A percentile compares a stretch with the other conserved stretches of the same genome.
Evolutionary conservation across 2,329 filamentous ascomycete genomes (phyloP).

Genomic region (Aspergillus sojae): DNA sequence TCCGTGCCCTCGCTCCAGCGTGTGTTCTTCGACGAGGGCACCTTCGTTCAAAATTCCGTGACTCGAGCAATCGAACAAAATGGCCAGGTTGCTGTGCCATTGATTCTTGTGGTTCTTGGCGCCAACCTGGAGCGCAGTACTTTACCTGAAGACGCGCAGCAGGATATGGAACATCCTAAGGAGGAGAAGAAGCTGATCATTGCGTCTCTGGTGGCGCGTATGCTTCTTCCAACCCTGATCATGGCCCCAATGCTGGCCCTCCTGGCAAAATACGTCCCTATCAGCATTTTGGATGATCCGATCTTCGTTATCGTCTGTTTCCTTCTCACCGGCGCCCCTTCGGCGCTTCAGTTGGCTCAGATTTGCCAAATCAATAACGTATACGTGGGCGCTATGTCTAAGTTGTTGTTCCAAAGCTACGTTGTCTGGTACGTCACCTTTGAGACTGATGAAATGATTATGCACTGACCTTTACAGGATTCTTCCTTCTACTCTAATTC

Average conservation of each 20-base stretch:
- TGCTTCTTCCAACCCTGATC: constrained; percentile 86
- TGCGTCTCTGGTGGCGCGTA: constrained; percentile 82
- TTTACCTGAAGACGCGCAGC: constrained; percentile 65
- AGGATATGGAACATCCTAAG: constrained; percentile 69
- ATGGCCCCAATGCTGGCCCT: constrained; percentile 90
- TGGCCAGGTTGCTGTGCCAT: constrained; percentile 86
- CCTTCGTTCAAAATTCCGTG: constrained; percentile 90
- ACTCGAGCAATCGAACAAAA: constrained; percentile 84
- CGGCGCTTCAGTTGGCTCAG: constrained; percentile 90
- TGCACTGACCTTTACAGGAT: constrained; percentile 62
- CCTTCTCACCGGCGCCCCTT: constrained; percentile 89
- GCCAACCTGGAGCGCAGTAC: constrained; percentile 94
- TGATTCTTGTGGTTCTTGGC: constrained; percentile 93
- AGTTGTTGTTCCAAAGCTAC: constrained; percentile 92
- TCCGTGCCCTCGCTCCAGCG: constrained; percentile 80
- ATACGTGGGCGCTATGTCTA: constrained; percentile 92
- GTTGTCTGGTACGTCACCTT: constrained; percentile 72
- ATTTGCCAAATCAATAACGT: constrained; percentile 99
- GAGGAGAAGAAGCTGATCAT: constrained; percentile 77
- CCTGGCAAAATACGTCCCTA: constrained; percentile 83
- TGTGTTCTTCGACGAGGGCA: constrained; percentile 84
- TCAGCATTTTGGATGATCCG: constrained; percentile 94
- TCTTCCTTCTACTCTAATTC: constrained; percentile 83
- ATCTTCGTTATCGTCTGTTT: constrained; percentile 99
- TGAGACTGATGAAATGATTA: background rate